Conservation (phyloP, 2,329 filamentous ascomycete genomes). For the Tolypocladium ophioglossoides region DNA sequence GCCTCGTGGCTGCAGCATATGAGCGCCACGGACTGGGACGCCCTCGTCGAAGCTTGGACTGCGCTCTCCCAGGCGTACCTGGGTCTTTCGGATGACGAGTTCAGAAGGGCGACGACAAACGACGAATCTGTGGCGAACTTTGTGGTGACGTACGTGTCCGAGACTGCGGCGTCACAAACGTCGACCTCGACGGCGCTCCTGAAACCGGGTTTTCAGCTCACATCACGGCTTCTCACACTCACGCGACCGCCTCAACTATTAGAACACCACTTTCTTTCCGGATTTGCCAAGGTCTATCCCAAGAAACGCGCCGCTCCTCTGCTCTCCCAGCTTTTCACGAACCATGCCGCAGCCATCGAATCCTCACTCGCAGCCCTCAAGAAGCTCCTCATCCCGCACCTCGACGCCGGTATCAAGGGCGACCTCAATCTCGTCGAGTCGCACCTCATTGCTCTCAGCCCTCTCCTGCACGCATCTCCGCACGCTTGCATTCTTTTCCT, state of each 20-base stretch:
- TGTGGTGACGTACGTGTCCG: conserved; percentile 49
- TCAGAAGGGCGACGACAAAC: conserved; percentile 36
- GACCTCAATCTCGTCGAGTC: conserved; percentile 44
- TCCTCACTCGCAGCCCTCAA: conserved; percentile 49
- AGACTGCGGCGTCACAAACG: conserved; percentile 22
- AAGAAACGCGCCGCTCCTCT: conserved; percentile 48
- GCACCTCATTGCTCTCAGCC: conserved; percentile 47
- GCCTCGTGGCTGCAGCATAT: conserved; percentile 56
- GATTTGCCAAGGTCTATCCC: conserved; percentile 56
- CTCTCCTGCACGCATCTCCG: conserved; percentile 51
- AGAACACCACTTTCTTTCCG: conserved; percentile 57
- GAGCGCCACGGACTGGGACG: conserved; percentile 61
- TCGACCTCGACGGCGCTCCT: conserved; percentile 35
- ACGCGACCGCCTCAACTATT: conserved; percentile 39
- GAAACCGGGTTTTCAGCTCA: conserved; percentile 54
- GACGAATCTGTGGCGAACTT: conserved; percentile 42
- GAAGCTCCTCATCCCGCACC: conserved; percentile 45
- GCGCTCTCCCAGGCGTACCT: conserved; percentile 56
- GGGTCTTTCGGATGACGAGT: conserved; percentile 43
- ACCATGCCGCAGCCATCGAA: conserved; percentile 38
- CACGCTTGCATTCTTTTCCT: conserved; percentile 54
- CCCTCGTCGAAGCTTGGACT: conserved; percentile 68
- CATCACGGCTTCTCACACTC: conserved; percentile 41
- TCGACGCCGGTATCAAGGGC: conserved; percentile 50
- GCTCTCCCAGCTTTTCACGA: conserved; percentile 37